Percentiles rank a stretch among this genome's conserved stretches.
phyloP scores from a whole-genome alignment of 768 basidiomycete species.

The Tephrocybe rancida region DNA sequence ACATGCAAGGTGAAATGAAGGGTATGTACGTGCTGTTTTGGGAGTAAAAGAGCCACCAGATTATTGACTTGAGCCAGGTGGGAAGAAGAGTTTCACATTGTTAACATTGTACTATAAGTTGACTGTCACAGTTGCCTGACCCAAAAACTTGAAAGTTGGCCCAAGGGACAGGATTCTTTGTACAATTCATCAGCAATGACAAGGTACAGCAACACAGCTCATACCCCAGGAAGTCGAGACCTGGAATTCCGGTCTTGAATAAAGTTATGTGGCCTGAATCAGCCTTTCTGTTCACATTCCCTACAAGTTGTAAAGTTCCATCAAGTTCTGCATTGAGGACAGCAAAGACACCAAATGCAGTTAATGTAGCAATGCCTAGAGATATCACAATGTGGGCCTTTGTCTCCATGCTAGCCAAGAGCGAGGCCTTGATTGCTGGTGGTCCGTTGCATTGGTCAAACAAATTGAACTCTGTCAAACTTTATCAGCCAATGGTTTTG shows the following conservation, averaged over 20 bases:
- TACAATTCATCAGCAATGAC: background rate
- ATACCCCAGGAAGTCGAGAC: slow-evolving; percentile 21
- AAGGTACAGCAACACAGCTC: slow-evolving; percentile 14
- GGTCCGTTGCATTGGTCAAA: slow-evolving; percentile 28
- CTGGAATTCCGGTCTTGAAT: slow-evolving; percentile 15
- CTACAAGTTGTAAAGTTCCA: slow-evolving; percentile 36
- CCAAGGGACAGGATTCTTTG: slow-evolving; percentile 41
- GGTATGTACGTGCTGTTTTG: slow-evolving; percentile 30
- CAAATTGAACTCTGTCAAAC: slow-evolving; percentile 14
- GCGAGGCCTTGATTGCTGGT: slow-evolving; percentile 21
- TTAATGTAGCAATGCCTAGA: slow-evolving; percentile 42
- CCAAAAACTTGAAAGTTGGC: slow-evolving; percentile 39
- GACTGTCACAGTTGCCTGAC: slow-evolving; percentile 25
- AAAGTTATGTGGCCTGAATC: slow-evolving; percentile 16
- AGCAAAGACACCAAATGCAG: slow-evolving; percentile 33
- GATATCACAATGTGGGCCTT: slow-evolving; percentile 34
- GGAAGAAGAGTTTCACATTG: slow-evolving; percentile 39
- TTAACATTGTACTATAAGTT: slow-evolving; percentile 33
- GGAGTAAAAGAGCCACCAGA: slow-evolving; percentile 28
- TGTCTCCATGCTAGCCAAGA: slow-evolving; percentile 31
- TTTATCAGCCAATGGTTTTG: background rate
- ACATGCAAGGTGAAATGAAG: background rate
- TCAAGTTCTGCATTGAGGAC: slow-evolving; percentile 36
- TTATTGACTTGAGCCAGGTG: slow-evolving; percentile 23
- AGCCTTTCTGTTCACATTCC: slow-evolving; percentile 26